These are phyloP conservation scores for Saturnispora halmiae DNA, from an alignment of 805 yeast genomes.

Conservation along the genomic window DNA sequence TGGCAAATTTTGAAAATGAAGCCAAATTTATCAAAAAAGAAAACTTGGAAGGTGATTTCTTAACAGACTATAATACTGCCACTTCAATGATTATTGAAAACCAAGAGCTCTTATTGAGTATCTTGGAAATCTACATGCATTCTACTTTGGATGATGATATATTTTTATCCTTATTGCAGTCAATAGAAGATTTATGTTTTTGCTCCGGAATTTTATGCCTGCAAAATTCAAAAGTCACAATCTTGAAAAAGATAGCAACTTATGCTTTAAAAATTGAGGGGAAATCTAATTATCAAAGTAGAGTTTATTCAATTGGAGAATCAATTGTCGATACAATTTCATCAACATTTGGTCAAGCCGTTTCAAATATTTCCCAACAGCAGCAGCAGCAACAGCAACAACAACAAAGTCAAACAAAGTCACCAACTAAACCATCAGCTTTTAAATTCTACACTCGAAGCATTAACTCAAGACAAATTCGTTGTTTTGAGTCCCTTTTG, in stretches of 20 bases:
- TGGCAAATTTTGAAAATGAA: conserved; percentile 14
- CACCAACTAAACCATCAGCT: conserved; percentile 5
- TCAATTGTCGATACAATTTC: conserved; percentile 44
- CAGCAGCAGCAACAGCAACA: not conserved
- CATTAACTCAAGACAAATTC: conserved; percentile 58
- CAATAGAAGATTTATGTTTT: conserved; percentile 75
- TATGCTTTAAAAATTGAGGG: conserved; percentile 36
- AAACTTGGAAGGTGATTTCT: conserved; percentile 4
- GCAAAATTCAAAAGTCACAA: conserved; percentile 47
- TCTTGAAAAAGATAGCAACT: conserved; percentile 37
- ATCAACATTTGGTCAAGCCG: conserved; percentile 33
- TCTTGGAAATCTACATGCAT: conserved; percentile 46
- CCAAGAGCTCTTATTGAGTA: conserved; percentile 33
- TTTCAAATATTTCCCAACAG: conserved; percentile 22
- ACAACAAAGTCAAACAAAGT: not conserved
- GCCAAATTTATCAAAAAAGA: conserved; percentile 6
- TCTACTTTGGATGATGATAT: conserved; percentile 62
- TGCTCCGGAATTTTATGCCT: conserved; percentile 69
- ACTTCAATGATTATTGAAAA: conserved; percentile 28
- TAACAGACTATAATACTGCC: conserved; percentile 14
- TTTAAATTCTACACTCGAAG: conserved; percentile 31
- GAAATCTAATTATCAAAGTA: conserved; percentile 26
- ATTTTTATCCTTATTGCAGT: conserved; percentile 58
- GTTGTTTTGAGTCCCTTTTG: conserved; percentile 68
- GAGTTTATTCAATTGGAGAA: conserved; percentile 39